Evolutionary conservation across 495 filamentous ascomycete genomes (phyloP).

Genomic region (Penicillium daleae): DNA sequence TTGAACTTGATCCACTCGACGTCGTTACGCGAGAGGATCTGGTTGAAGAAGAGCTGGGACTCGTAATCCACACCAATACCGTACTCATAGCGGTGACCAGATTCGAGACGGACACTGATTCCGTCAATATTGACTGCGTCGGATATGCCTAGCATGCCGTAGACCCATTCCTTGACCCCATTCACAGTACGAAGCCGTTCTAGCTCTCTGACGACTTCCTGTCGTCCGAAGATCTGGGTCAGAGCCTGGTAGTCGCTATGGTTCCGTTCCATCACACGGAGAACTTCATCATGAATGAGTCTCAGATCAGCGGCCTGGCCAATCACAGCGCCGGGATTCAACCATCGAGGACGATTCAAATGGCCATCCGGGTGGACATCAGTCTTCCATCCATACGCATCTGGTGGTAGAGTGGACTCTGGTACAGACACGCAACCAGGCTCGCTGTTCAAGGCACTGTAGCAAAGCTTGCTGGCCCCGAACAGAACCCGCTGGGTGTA

Average conservation of each 20-base stretch:
- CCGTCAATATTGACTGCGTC: conserved; percentile 53
- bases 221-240: conserved; percentile 60
- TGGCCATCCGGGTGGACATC: conserved; percentile 44
- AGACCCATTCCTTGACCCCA: conserved; percentile 50
- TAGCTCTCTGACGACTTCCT: conserved; percentile 59
- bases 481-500: conserved; percentile 64
- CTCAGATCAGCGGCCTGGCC: conserved; percentile 56
- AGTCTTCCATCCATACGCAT: conserved; percentile 61
- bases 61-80: conserved; percentile 62
- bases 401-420: conserved; percentile 56
- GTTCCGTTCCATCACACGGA: conserved; percentile 46
- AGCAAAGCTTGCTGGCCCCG: conserved; percentile 62
- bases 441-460: conserved; percentile 44
- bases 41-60: conserved; percentile 58
- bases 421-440: conserved; percentile 60
- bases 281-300: conserved; percentile 52
- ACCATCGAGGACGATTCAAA: conserved; percentile 53
- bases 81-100: conserved; percentile 56
- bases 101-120: conserved; percentile 40
- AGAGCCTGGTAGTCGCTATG: conserved; percentile 54
- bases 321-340: conserved; percentile 57
- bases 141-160: conserved; percentile 45
- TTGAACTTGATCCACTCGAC: conserved; percentile 54
- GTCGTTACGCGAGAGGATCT: conserved; percentile 45
- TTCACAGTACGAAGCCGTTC: conserved; percentile 46